Evolutionary conservation across 129 eudicot genomes (phyloP), one percentile per base, ranked within the genome.

Genomic region (Scalesia atractyloides): DNA sequence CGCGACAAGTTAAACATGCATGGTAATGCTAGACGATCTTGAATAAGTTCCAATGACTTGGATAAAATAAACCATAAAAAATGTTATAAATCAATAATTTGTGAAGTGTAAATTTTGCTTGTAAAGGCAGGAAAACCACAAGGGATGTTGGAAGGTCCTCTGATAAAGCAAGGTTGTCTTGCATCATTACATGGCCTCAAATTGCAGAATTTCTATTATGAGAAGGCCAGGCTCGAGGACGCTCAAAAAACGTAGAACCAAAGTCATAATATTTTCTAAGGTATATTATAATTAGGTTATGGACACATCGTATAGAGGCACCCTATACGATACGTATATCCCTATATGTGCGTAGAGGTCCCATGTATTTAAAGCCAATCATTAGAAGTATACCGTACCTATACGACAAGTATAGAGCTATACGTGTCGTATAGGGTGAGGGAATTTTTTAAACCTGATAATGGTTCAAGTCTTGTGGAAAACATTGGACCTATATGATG

Each of bases 111-210:
- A 41, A 46, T 74, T 74, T 74, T 74, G 79, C 79, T 64, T 74
- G 72, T 51, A 54, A 51, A 64, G 26, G 64, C 72, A 74, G 79
- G 37, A 74, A 74, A 51, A 50, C 9, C 64, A 64, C 54, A 74
- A 64, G 78, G 64, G 71, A 20, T 63, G 78, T 57, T 63, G 39
- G 70, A 47, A 26, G 79, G 64, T 51, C 51, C 60, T 74, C 53
- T 74, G 78, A 50, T 50, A 63, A 30, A 30, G 34, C 34, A 74
- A 74, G 43, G 64, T 36, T 18, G 64, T 34, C 5, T 14, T 74
- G 64, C 44, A 50, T 74, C 41, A 50, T 64, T 49, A 53, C 46
- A 36, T 74, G 43, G 39, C 50, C 24, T 15, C 63, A 15, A 57
- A 5, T 74, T 64, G 72, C 72, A 74, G 44, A 48, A 18, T 63